Evolutionary conservation across 768 basidiomycete genomes (phyloP), one percentile per base, ranked within the genome.

Genomic region (Pisolithus marmoratus): DNA sequence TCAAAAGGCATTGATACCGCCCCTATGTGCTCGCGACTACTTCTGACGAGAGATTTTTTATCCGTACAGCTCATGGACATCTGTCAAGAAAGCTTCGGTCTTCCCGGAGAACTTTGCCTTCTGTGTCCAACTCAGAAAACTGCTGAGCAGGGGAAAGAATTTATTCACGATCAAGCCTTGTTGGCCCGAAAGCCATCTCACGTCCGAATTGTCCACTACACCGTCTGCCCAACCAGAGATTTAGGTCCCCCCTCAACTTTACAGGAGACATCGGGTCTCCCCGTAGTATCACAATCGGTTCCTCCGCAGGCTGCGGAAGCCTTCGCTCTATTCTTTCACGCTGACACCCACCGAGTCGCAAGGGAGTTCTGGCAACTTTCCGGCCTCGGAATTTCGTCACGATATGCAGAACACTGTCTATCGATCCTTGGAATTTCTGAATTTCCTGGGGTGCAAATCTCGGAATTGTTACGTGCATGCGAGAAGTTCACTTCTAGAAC

Each of bases 311-410:
- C 76, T 57, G 70, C 80, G 34, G 83, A 90, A 52, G 74, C 98
- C 1, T 85, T 94, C 65, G 88, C 94, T 58, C 84, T 85, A 2
- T 70, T 99, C n/a, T 90, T 94, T 64, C 82, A 84, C 8, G 65
- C 72, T 2, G 76, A 81, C 4, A 68, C 78, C 4, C 84, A 77
- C 60, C 60, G 76, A 9, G 64, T 86, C 7, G 92, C 90, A 5
- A 95, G 90, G 64, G 79, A 91, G 65, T 97, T 94, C 69, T 98
- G 95, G 95, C 94, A 97, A 58, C 94, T 97, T 64, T 83, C 87
- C 0, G 95, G 95, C 0, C 72, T 87, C 51, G 94, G 94, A 1
- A 84, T 99, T 38, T 91, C 89, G 3, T 93, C 89, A 54, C 84
- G 95, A 8, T 70, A 87, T n/a, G 93, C 93, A 4, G 92, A 94